phyloP scores from a whole-genome alignment of 73 alveolate species.

The Paramecium sonneborni region DNA sequence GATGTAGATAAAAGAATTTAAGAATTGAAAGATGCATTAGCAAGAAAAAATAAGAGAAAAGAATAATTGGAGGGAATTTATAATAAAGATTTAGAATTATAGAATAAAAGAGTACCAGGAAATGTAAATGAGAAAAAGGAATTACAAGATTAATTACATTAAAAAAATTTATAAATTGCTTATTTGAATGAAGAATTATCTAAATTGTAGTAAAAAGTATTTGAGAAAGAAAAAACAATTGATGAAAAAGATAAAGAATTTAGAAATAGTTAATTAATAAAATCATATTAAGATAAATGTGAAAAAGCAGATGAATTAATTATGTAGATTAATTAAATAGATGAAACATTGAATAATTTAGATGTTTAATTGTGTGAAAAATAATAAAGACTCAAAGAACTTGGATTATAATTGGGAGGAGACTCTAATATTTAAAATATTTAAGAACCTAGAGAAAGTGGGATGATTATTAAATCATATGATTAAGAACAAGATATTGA shows the following conservation, averaged over 20 bases:
- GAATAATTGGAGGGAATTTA: background rate
- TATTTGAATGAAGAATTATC: background rate
- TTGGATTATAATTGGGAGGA: background rate
- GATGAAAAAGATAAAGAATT: constrained; percentile 10
- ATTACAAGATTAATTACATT: background rate
- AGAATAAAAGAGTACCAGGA: background rate
- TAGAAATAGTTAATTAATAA: background rate
- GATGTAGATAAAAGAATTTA: background rate
- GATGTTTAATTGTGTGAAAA: background rate
- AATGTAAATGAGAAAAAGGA: background rate
- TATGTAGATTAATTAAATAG: background rate
- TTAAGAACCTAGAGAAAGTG: background rate
- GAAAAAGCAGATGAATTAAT: background rate
- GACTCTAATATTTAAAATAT: background rate
- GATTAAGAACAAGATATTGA: background rate
- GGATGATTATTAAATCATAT: background rate
- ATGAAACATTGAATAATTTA: background rate
- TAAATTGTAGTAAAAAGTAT: background rate
- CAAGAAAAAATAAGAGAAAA: constrained; percentile 16
- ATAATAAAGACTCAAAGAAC: background rate
- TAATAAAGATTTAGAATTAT: background rate
- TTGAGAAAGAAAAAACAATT: background rate
- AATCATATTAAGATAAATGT: background rate
- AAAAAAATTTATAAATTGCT: constrained; percentile 4
- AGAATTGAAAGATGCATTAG: background rate